Evolutionary conservation across 305 asterid species (phyloP).

Genomic region (Fraxinus dipetala): DNA sequence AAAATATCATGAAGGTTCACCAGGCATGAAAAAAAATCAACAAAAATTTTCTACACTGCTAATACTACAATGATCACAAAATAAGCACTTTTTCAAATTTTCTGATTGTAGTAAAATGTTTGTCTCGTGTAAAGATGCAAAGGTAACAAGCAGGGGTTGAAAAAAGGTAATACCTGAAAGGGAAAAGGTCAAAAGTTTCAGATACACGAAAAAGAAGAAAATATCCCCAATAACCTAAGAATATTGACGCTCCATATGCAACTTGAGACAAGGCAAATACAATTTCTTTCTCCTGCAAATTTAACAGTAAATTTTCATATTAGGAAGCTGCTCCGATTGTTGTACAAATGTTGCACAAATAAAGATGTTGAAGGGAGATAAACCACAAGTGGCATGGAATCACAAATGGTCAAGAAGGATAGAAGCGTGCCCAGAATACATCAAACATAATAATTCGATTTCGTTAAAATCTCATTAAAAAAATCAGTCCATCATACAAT

Average conservation of each 20-base stretch:
- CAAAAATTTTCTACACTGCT: not conserved
- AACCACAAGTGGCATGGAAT: not conserved
- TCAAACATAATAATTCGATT: not conserved
- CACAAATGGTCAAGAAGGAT: not conserved
- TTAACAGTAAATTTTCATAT: constrained; percentile 22
- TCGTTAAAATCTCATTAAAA: constrained; percentile 14
- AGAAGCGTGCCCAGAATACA: not conserved
- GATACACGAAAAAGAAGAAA: constrained; percentile 42
- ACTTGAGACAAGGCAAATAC: constrained; percentile 80
- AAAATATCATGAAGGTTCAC: not conserved
- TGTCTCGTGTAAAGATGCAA: not conserved
- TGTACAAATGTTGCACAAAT: constrained; percentile 2
- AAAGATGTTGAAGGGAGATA: not conserved
- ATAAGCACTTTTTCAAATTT: not conserved
- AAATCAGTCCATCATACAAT: not conserved
- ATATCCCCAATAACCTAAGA: constrained; percentile 89
- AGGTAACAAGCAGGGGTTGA: not conserved
- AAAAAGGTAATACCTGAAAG: constrained; percentile 59
- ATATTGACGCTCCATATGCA: constrained; percentile 70
- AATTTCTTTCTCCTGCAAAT: constrained; percentile 78
- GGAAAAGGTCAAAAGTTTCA: constrained; percentile 56
- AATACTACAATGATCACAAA: not conserved
- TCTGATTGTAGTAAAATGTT: not conserved
- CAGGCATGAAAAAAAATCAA: not conserved
- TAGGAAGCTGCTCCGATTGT: not conserved